These are phyloP conservation scores for Cystobasidium ongulense DNA, from an alignment of 768 basidiomycete genomes.

Conservation along the genomic window DNA sequence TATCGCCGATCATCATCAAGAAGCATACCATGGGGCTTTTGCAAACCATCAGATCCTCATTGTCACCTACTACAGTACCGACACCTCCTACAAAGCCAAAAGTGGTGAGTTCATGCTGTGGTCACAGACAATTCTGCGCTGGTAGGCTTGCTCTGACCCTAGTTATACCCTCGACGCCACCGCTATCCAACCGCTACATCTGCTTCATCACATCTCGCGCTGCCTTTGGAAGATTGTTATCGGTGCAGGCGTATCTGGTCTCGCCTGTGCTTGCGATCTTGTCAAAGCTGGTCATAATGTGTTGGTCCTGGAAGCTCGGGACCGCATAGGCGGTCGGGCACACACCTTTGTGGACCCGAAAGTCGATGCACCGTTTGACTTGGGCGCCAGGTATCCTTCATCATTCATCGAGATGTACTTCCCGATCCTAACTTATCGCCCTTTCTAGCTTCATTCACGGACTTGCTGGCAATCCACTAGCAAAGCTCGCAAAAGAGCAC, in stretches of 20 bases:
- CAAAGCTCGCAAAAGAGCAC: constrained; percentile 11
- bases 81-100: neutral
- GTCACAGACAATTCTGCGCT: neutral
- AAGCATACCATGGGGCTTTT: neutral
- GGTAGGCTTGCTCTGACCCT: no score
- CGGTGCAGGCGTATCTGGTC: constrained; percentile 24
- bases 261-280: constrained; percentile 6
- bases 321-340: constrained; percentile 26
- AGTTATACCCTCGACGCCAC: neutral
- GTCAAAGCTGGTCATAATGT: constrained; percentile 10
- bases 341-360: constrained; percentile 4
- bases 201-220: no score
- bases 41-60: neutral
- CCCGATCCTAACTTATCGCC: neutral
- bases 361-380: neutral
- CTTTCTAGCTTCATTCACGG: constrained; percentile 27
- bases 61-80: neutral
- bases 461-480: constrained; percentile 23
- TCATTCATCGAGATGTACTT: neutral
- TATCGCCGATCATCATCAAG: neutral
- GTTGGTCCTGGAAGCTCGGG: constrained; percentile 16
- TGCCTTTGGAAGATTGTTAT: constrained; percentile 25
- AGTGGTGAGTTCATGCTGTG: neutral
- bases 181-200: no score
- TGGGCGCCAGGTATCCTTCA: constrained; percentile 10